Percentiles rank a stretch among this genome's conserved stretches.
These are phyloP conservation scores for Aspergillus sp. DNA, from an alignment of 2,329 filamentous ascomycete genomes.

Conservation along the genomic window DNA sequence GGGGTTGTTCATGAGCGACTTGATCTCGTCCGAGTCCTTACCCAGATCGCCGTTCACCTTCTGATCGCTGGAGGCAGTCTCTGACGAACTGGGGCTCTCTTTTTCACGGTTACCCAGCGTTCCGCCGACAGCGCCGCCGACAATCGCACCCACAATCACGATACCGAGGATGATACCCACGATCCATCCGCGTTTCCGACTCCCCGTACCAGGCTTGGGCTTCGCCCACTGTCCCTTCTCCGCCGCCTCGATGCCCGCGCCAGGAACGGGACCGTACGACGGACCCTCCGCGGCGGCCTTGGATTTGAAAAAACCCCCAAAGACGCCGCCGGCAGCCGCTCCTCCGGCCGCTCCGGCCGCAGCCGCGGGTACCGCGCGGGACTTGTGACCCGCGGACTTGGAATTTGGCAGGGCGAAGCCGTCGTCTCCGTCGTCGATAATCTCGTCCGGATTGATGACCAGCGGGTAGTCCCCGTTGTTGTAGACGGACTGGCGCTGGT, in stretches of 20 bases:
- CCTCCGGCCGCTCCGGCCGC: conserved; percentile 46
- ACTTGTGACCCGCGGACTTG: conserved; percentile 7
- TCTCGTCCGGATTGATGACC: conserved; percentile 71
- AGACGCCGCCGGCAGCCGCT: conserved; percentile 27
- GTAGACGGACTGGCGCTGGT: conserved; percentile 58
- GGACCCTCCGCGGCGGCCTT: conserved; percentile 44
- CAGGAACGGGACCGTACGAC: conserved; percentile 57
- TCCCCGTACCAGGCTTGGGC: conserved; percentile 56
- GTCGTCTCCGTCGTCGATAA: conserved; percentile 86
- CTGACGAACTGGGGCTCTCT: conserved; percentile 34
- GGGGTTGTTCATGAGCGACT: conserved; percentile 74
- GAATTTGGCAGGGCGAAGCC: conserved; percentile 58
- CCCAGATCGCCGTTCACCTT: conserved; percentile 67
- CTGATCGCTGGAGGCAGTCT: conserved; percentile 59
- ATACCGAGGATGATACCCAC: conserved; percentile 66
- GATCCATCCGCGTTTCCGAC: conserved; percentile 68
- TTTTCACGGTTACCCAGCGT: conserved; percentile 58
- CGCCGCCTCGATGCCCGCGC: conserved; percentile 25
- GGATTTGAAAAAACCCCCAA: conserved; percentile 41
- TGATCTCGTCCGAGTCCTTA: conserved; percentile 75
- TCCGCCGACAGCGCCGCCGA: conserved; percentile 72
- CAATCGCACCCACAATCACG: conserved; percentile 67
- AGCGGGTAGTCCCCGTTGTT: conserved; percentile 52
- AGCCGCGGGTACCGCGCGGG: conserved; percentile 40
- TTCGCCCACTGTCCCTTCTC: conserved; percentile 69